A percentile compares a stretch with the other conserved stretches of the same genome.
Evolutionary conservation across 2,329 filamentous ascomycete genomes (phyloP).

Genomic region (Aspergillus japonicus): DNA sequence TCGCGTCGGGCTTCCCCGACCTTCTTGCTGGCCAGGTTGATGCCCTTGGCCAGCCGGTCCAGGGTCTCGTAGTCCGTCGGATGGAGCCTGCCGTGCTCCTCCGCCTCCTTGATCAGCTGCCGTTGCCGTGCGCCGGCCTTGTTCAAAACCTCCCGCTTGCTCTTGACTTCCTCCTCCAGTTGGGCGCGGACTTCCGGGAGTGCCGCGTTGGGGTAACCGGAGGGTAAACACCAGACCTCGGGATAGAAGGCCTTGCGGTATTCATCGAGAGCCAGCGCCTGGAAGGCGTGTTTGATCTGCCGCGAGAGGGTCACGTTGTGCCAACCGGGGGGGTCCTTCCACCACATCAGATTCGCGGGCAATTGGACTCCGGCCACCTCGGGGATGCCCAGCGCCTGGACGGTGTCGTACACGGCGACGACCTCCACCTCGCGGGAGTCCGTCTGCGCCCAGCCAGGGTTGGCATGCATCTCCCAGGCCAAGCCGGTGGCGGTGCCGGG

Average conservation of each 20-base stretch:
- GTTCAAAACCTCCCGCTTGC: not conserved
- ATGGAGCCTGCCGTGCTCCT: not conserved
- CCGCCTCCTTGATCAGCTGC: not conserved
- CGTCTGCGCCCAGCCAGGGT: not conserved
- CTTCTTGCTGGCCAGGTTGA: not conserved
- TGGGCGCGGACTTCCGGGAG: not conserved
- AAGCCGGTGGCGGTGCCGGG: not conserved
- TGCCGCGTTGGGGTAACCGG: slow-evolving; percentile 10
- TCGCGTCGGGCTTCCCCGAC: not conserved
- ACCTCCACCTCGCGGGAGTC: not conserved
- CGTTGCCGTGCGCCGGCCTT: not conserved
- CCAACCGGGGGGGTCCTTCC: not conserved
- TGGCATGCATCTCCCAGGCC: not conserved
- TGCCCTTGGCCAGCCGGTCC: not conserved
- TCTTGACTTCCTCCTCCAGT: not conserved
- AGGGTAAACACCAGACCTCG: slow-evolving; percentile 52
- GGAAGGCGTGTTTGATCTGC: slow-evolving; percentile 37
- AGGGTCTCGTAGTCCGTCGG: not conserved
- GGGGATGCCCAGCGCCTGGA: not conserved
- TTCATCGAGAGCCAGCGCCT: slow-evolving; percentile 41
- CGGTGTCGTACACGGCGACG: not conserved
- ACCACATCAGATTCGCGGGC: not conserved
- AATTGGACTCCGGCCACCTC: not conserved
- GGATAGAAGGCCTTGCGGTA: slow-evolving; percentile 49
- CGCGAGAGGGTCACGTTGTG: not conserved